phyloP scores from a whole-genome alignment of 164 flowering plant species.

The Magnolia officinalis region DNA sequence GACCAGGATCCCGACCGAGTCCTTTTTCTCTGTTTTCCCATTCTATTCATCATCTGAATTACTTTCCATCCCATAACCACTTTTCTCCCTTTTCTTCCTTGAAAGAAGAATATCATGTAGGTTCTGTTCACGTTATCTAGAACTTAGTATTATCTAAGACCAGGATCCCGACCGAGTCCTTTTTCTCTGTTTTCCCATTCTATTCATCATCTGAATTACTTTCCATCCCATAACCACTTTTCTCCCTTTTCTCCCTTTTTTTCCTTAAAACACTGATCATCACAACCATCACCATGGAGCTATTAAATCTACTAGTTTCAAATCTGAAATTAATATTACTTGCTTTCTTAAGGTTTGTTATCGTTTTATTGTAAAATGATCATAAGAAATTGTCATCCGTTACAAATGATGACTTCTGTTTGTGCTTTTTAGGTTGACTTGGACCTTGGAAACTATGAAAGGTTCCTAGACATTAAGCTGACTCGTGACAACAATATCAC shows the following conservation, averaged over 20 bases:
- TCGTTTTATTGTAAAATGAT: neutral
- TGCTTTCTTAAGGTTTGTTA: neutral
- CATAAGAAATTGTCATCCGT: neutral
- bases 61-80: too few species aligned
- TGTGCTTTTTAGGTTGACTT: slow-evolving; percentile 70
- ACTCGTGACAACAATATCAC: slow-evolving; percentile 94
- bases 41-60: too few species aligned
- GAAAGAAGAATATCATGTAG: neutral
- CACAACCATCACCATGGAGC: neutral
- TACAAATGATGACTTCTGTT: neutral
- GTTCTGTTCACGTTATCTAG: too few species aligned
- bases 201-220: too few species aligned
- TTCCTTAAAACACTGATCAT: too few species aligned
- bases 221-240: too few species aligned
- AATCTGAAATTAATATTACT: neutral
- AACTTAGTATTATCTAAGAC: too few species aligned
- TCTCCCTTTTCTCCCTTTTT: too few species aligned
- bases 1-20: neutral
- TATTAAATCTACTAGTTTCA: neutral
- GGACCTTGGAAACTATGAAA: slow-evolving; percentile 96
- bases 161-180: too few species aligned
- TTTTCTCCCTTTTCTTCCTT: too few species aligned
- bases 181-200: too few species aligned
- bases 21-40: too few species aligned
- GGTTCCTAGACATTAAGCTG: slow-evolving; percentile 73